Evolutionary conservation across 805 yeast species (phyloP).

Genomic region (Vanderwaltozyma polyspora): DNA sequence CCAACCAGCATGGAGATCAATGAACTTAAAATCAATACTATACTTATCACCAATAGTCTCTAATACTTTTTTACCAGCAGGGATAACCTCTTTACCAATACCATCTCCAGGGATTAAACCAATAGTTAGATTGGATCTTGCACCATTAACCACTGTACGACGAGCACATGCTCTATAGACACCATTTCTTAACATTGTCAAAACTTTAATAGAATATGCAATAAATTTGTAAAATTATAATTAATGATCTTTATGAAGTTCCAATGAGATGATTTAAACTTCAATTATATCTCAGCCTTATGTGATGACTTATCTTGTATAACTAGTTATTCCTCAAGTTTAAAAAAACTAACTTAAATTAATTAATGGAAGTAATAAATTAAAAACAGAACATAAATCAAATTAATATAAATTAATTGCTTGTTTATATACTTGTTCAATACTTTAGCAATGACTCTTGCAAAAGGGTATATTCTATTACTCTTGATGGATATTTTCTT

Average conservation of each 20-base stretch:
- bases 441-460: too few relatives aligned
- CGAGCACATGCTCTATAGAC: slow-evolving; percentile 19
- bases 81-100: slow-evolving; percentile 94
- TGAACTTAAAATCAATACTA: slow-evolving; percentile 74
- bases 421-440: too few relatives aligned
- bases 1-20: slow-evolving; percentile 85
- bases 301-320: too few relatives aligned
- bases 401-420: too few relatives aligned
- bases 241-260: too few relatives aligned
- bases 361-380: too few relatives aligned
- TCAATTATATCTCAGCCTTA: neutral
- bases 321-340: too few relatives aligned
- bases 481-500: too few relatives aligned
- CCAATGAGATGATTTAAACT: neutral
- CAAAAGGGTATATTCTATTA: too few relatives aligned
- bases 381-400: too few relatives aligned
- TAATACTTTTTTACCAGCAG: slow-evolving; percentile 84
- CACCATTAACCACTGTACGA: slow-evolving; percentile 26
- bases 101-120: slow-evolving; percentile 96
- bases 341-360: too few relatives aligned
- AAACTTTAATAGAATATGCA: neutral
- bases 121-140: slow-evolving; percentile 36
- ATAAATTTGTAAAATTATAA: neutral
- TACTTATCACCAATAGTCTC: slow-evolving; percentile 70
- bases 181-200: slow-evolving; percentile 21